Evolutionary conservation across 2,329 filamentous ascomycete genomes (phyloP).

Genomic region (Aspergillus phoenicis): DNA sequence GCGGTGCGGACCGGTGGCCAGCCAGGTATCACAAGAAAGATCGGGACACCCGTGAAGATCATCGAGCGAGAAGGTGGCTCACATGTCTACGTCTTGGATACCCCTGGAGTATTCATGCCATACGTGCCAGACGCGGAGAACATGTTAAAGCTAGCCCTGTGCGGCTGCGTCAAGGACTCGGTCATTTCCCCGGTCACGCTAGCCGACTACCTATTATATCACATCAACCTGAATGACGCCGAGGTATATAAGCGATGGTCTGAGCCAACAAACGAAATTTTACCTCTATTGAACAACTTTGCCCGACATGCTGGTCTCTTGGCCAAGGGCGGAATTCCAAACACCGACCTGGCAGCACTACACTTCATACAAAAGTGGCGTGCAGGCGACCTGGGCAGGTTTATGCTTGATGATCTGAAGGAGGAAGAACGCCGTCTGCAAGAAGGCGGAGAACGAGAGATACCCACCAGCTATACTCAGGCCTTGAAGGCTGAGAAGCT

Average conservation of each 20-base stretch:
- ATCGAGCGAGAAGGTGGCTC: constrained; percentile 57
- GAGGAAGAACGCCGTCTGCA: constrained; percentile 59
- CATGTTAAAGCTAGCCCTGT: constrained; percentile 94
- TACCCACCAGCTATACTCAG: constrained; percentile 47
- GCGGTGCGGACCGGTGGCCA: constrained; percentile 81
- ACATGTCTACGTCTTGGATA: constrained; percentile 84
- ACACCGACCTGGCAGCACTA: constrained; percentile 72
- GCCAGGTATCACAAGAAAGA: constrained; percentile 85
- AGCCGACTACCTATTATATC: constrained; percentile 87
- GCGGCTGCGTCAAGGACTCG: constrained; percentile 86
- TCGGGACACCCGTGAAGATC: constrained; percentile 81
- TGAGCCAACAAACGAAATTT: constrained; percentile 81
- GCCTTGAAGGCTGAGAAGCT: constrained; percentile 44
- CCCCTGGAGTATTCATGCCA: constrained; percentile 91
- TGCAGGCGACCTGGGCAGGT: constrained; percentile 71
- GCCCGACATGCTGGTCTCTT: constrained; percentile 76
- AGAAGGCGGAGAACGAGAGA: constrained; percentile 31
- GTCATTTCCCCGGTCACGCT: constrained; percentile 76
- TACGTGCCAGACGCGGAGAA: constrained; percentile 81
- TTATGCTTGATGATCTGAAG: constrained; percentile 76
- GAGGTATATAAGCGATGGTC: constrained; percentile 64
- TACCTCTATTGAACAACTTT: constrained; percentile 69
- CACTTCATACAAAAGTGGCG: constrained; percentile 85
- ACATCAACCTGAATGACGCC: constrained; percentile 71
- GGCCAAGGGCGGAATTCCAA: constrained; percentile 69